Percentiles rank a stretch among this genome's conserved stretches.
Evolutionary conservation across 2,329 filamentous ascomycete species (phyloP).

Genomic region (Venturia effusa): DNA sequence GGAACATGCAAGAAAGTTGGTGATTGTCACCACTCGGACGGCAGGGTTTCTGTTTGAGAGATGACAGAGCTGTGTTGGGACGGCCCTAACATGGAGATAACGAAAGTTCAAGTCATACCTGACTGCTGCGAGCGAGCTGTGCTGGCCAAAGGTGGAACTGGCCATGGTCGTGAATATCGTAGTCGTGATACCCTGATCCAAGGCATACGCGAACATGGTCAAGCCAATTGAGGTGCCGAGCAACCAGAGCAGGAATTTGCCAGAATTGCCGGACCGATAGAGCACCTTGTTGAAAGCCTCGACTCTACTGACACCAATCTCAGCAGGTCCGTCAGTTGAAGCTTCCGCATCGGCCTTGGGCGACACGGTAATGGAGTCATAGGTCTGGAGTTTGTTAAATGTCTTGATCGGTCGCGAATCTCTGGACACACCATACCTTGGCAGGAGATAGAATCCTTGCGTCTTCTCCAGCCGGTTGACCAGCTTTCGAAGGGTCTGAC

Average conservation of each 20-base stretch:
- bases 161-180: constrained; percentile 16
- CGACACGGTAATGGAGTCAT: not conserved
- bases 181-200: constrained; percentile 17
- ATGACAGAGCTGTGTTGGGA: no score
- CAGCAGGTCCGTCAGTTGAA: not conserved
- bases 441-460: no score
- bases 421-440: no score
- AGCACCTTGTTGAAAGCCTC: constrained; percentile 18
- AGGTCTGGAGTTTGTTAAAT: no score
- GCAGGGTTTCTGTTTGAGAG: no score
- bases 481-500: no score
- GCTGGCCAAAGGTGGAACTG: constrained; percentile 16
- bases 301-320: not conserved
- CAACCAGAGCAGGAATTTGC: constrained; percentile 15
- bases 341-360: not conserved
- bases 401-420: no score
- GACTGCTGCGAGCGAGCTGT: constrained; percentile 15
- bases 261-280: constrained; percentile 17
- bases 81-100: no score
- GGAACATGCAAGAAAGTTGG: no score
- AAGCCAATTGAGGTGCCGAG: constrained; percentile 18
- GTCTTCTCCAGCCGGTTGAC: no score
- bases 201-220: constrained; percentile 22
- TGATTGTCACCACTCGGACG: no score
- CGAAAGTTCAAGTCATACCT: not conserved